Base-by-base conservation (phyloP, 164 flowering plant genomes). In the Hamamelis virginiana region DNA sequence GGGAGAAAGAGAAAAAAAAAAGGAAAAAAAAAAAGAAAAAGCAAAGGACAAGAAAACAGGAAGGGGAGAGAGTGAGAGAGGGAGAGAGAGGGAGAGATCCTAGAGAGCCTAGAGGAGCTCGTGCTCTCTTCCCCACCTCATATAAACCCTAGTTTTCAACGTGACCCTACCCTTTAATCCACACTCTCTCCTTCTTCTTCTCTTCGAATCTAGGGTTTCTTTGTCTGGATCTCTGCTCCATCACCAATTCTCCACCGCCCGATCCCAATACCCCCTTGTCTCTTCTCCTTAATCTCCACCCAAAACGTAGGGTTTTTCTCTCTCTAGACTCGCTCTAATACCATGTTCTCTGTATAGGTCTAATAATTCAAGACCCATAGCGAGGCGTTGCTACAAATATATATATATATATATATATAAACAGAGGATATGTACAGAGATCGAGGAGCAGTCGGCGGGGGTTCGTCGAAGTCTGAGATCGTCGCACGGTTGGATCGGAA, bases 391-490 rank as follows among this genome's bases (percentile, higher is more conserved):
- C 16, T 13, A 57, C 6, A 33, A 33, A 2, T 33, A 33, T 33
- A 33, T 33, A 33, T 2, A 23, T 12, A 12, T 1, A 18, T 55
- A 11, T 21, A 55, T 9, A 19, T 55, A 55, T 4, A 9, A 8
- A 5, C 10, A 25, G 18, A 12, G 13, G 45, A 53, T 23, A 82
- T 84, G 90, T 75, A 84, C 48, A 78, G 79, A 43, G 90, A 78
- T 45, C 77, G 85, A 72, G 18, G 9, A 23, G 84, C 78, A 21
- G 85, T 81, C 5, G 81, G 76, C 5, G 89, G 84, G 28, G 85
- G 84, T 15, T 73, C 84, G 9, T 80, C 89, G 22, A 83, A 75
- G 73, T 63, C 84, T 75, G 86, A 82, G 74, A 69, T 78, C 47
- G 72, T 76, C 1, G 84, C 72, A 5, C 77, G 77, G 51, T 27